A percentile compares a stretch with the other conserved stretches of the same genome.
Conservation (phyloP, 768 basidiomycete genomes). For the Lactifluus pinguis region DNA sequence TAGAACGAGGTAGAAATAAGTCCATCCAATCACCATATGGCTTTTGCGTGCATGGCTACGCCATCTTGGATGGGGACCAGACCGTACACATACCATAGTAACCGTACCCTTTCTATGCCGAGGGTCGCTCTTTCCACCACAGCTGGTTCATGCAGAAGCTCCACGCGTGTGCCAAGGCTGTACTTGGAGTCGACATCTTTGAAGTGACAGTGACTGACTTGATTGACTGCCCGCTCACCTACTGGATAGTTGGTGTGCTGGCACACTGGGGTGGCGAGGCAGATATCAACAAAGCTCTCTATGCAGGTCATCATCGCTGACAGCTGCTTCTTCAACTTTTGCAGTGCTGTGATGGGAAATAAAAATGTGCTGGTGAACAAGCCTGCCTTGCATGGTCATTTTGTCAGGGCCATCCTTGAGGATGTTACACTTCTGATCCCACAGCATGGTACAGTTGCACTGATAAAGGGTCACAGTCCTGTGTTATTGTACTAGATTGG, state of each 20-base stretch:
- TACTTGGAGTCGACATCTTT: conserved; percentile 63
- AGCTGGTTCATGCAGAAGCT: conserved; percentile 81
- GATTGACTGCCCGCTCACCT: conserved; percentile 45
- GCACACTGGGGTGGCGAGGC: conserved; percentile 33
- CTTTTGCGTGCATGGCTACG: conserved; percentile 82
- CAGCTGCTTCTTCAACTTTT: conserved; percentile 92
- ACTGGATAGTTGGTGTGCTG: conserved; percentile 56
- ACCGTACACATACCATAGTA: conserved; percentile 84
- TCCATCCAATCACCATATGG: too few relatives aligned
- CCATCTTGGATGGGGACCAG: conserved; percentile 57
- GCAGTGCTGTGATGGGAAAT: conserved; percentile 49
- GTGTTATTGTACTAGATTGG: conserved; percentile 91
- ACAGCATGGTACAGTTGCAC: conserved; percentile 75
- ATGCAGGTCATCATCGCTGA: conserved; percentile 84
- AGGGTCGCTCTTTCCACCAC: conserved; percentile 90
- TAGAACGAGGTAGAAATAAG: too few relatives aligned
- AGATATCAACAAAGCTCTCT: conserved; percentile 47
- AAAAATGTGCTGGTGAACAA: conserved; percentile 31
- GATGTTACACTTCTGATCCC: conserved; percentile 65
- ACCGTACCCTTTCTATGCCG: conserved; percentile 66
- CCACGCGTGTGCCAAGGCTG: conserved; percentile 51
- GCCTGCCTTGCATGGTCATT: conserved; percentile 60
- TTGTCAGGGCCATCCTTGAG: conserved; percentile 78
- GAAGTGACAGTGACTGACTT: conserved; percentile 80
- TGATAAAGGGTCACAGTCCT: conserved; percentile 75